Percentiles rank a stretch among this genome's conserved stretches.
These are phyloP conservation scores for Microbotryum scabiosae DNA, from an alignment of 1,284 basidiomycete genomes.

Conservation along the genomic window DNA sequence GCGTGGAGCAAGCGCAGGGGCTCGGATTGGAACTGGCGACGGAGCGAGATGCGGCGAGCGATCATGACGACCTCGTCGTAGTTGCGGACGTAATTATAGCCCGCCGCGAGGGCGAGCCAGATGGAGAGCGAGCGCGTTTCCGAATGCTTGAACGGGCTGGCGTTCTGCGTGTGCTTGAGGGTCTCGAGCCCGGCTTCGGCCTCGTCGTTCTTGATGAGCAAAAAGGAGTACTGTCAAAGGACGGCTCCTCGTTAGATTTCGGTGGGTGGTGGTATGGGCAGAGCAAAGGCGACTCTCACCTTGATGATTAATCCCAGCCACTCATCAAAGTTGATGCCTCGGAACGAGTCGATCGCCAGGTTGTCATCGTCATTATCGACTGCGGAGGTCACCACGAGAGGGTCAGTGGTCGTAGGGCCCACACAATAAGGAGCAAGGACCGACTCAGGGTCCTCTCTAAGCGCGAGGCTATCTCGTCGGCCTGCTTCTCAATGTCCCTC, in stretches of 20 bases:
- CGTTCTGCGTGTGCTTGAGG: slow-evolving; percentile 65
- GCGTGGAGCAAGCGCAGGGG: slow-evolving; percentile 64
- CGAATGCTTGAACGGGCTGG: slow-evolving; percentile 70
- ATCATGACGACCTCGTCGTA: slow-evolving; percentile 59
- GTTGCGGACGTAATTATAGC: slow-evolving; percentile 54
- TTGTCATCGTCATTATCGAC: slow-evolving; percentile 14
- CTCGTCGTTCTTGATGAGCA: slow-evolving; percentile 55
- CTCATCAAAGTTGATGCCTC: slow-evolving; percentile 71
- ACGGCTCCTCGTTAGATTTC: not conserved
- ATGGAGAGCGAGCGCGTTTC: slow-evolving; percentile 51
- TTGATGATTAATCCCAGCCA: slow-evolving; percentile 82
- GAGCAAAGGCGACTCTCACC: slow-evolving; percentile 46
- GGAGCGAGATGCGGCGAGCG: slow-evolving; percentile 59
- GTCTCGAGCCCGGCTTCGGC: slow-evolving; percentile 67
- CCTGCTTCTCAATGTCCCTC: slow-evolving; percentile 52
- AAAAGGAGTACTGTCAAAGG: slow-evolving; percentile 64
- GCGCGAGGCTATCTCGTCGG: slow-evolving; percentile 63
- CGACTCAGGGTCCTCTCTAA: slow-evolving; percentile 63
- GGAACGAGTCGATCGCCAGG: slow-evolving; percentile 50
- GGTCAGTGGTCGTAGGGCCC: not conserved
- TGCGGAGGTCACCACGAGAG: not conserved
- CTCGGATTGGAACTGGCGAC: slow-evolving; percentile 71
- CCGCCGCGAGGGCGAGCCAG: slow-evolving; percentile 53
- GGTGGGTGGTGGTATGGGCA: not conserved
- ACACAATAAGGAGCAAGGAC: slow-evolving; percentile 25